A percentile compares a stretch with the other conserved stretches of the same genome.
Conservation (phyloP, 345 rosid genomes). For the Citrus maxima region DNA sequence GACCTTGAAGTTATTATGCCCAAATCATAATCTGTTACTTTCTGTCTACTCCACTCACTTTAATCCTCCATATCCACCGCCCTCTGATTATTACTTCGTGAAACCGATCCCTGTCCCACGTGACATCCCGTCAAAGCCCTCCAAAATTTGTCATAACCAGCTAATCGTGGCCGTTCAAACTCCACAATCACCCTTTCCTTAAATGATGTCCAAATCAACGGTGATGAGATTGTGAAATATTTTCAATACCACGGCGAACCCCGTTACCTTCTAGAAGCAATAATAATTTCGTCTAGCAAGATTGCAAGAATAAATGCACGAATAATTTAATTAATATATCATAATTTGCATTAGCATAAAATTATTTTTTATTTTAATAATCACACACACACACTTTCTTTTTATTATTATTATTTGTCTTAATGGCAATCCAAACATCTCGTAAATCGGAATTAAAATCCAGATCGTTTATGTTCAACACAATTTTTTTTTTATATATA, state of each 20-base stretch:
- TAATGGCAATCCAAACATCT: no score
- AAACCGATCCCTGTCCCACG: constrained; percentile 5
- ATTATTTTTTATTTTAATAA: no score
- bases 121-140: constrained; percentile 1
- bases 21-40: background rate
- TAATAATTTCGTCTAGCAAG: no score
- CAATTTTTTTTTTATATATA: no score
- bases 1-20: background rate
- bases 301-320: background rate
- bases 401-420: no score
- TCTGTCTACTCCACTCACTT: background rate
- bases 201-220: background rate
- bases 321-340: background rate
- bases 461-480: no score
- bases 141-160: background rate
- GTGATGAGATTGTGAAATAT: background rate
- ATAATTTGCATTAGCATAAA: background rate
- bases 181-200: background rate
- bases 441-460: no score
- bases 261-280: background rate
- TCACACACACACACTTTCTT: no score
- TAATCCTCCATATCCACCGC: background rate
- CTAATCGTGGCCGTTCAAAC: constrained; percentile 8
- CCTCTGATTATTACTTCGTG: constrained; percentile 2
- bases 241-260: background rate